These are phyloP conservation scores for Didymella lethalis DNA, from an alignment of 2,329 filamentous ascomycete species.

Conservation along the genomic window DNA sequence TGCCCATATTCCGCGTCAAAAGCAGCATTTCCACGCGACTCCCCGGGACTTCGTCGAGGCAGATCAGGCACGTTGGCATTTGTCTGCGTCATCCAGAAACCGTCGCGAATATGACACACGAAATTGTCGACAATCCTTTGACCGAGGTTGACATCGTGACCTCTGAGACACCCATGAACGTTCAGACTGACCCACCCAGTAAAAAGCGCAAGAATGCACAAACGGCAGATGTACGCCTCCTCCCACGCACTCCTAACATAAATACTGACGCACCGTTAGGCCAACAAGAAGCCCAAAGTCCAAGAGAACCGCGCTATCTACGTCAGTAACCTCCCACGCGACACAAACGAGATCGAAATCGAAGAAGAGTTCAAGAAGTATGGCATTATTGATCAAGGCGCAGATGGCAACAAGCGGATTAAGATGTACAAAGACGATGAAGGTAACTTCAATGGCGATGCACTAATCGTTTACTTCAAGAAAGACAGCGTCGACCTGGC, in stretches of 20 bases:
- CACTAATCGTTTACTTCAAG: constrained; percentile 92
- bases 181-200: constrained; percentile 14
- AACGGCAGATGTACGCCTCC: constrained; percentile 29
- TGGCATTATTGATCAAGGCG: constrained; percentile 93
- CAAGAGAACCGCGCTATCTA: constrained; percentile 87
- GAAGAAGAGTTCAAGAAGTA: constrained; percentile 85
- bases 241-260: background rate
- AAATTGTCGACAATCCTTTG: constrained; percentile 28
- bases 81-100: background rate
- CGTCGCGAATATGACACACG: constrained; percentile 23
- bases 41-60: background rate
- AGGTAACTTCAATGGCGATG: constrained; percentile 92
- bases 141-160: constrained; percentile 21
- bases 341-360: constrained; percentile 82
- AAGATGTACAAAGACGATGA: constrained; percentile 87
- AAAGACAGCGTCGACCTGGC: constrained; percentile 90
- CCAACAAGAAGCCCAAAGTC: constrained; percentile 43
- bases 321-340: constrained; percentile 83
- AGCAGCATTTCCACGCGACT: constrained; percentile 1
- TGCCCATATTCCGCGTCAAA: constrained; percentile 5
- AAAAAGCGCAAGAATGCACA: constrained; percentile 40
- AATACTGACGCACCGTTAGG: constrained; percentile 34
- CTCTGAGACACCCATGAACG: constrained; percentile 14
- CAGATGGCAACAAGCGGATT: constrained; percentile 85
- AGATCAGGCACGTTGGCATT: background rate